Conservation (phyloP, 805 yeast species). For the Hanseniaspora occidentalis region DNA sequence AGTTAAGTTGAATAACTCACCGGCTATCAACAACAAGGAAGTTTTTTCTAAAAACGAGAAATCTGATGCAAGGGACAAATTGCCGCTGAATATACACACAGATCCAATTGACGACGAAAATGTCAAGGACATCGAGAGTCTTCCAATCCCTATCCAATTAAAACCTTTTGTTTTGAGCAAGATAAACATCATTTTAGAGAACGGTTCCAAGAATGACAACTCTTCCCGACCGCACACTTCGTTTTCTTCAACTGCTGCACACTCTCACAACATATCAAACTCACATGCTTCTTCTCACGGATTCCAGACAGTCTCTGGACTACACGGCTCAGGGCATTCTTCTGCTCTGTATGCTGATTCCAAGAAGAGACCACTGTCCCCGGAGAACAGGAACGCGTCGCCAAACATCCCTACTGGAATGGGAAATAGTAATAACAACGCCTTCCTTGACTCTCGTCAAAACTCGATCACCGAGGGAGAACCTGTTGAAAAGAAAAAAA, state of each 20-base stretch:
- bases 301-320: too few species aligned
- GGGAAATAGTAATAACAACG: not conserved
- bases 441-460: not conserved
- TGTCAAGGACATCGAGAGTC: conserved; percentile 12
- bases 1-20: too few species aligned
- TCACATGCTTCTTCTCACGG: too few species aligned
- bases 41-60: too few species aligned
- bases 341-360: not conserved
- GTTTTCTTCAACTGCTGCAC: not conserved
- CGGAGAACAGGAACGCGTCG: not conserved
- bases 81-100: too few species aligned
- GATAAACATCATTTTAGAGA: not conserved
- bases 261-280: too few species aligned
- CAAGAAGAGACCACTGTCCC: not conserved
- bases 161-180: not conserved
- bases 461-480: conserved; percentile 1
- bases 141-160: conserved; percentile 15
- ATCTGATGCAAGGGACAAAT: too few species aligned
- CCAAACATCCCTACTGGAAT: conserved; percentile 1
- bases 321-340: too few species aligned
- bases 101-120: conserved; percentile 15
- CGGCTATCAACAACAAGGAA: too few species aligned
- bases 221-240: too few species aligned
- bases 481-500: conserved; percentile 15
- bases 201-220: too few species aligned